Base-by-base conservation (phyloP, 345 rosid species). In the Murraya paniculata region DNA sequence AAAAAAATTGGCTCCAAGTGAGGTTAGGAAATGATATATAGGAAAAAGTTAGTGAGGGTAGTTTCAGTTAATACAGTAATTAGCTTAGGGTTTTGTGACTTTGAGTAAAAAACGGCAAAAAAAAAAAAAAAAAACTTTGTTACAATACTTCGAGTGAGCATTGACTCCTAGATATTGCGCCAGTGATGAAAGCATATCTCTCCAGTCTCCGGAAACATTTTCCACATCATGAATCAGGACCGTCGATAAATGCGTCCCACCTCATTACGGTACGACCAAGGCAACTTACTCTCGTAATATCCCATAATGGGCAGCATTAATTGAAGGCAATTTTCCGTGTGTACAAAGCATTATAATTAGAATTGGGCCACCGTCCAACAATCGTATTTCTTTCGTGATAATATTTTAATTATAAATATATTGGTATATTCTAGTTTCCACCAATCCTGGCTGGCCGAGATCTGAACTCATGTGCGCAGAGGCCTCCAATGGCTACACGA, bases 201-300 rank as follows among this genome's bases (percentile, higher is more conserved):
- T 22, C 5, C 14, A 22, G 18, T 45, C 18, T 45, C 5, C 50
- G 1, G 39, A 27, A 57, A 5, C 9, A n/a, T 53, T 60, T 27
- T 19, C 45, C 24, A 50, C 48, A 74, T 53, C 76, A 22, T 64
- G 31, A 67, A 74, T 71, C 81, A 41, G 38, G 50, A 77, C 75
- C 89, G 74, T 84, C 28, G 38, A 69, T 0, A 10, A 45, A 65
- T 81, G 18, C 65, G 50, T 30, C 60, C 58, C 13, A 71, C 73
- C 35, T 14, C 21, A 57, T 57, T 2, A 67, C 35, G 81, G 71
- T 86, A 35, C 30, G 35, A 78, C 39, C 74, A 24, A 81, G 30
- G 74, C 19, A 69, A 38, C 31, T 53, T 58, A 60, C 41, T 71
- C 30, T 60, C 14, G 64, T 56, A 64, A 33, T 39, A n/a, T 57